Evolutionary conservation across 2,329 filamentous ascomycete genomes (phyloP).

Genomic region (Aspergillus sergii): DNA sequence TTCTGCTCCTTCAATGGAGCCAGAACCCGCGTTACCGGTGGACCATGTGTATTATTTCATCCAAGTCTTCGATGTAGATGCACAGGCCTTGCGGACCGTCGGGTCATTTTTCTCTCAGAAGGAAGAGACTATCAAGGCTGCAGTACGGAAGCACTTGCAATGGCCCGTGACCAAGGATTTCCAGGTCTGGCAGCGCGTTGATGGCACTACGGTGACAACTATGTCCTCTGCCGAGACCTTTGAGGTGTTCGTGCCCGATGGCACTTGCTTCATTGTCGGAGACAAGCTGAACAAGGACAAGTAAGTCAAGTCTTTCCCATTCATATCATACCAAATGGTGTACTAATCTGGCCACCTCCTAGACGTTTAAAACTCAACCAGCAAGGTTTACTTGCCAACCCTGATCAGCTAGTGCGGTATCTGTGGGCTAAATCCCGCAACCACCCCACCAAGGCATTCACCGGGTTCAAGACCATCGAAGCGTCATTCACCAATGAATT

Average conservation of each 20-base stretch:
- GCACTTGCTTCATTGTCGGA: slow-evolving; percentile 45
- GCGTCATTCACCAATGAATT: slow-evolving; percentile 58
- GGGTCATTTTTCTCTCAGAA: slow-evolving; percentile 47
- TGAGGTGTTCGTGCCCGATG: slow-evolving; percentile 38
- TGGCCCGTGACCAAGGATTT: slow-evolving; percentile 44
- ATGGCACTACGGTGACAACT: slow-evolving; percentile 37
- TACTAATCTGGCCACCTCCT: not conserved
- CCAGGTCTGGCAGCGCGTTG: slow-evolving; percentile 47
- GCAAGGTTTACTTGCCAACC: slow-evolving; percentile 40
- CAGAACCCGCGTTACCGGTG: slow-evolving; percentile 29
- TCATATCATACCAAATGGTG: not conserved
- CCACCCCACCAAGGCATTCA: slow-evolving; percentile 48
- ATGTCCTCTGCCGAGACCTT: slow-evolving; percentile 40
- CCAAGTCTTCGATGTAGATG: slow-evolving; percentile 56
- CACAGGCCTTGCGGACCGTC: slow-evolving; percentile 44
- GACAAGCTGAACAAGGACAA: slow-evolving; percentile 42
- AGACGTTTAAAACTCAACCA: slow-evolving; percentile 38
- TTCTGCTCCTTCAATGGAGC: slow-evolving; percentile 13
- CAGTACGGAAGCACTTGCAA: slow-evolving; percentile 42
- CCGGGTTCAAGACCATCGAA: slow-evolving; percentile 53
- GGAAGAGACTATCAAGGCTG: slow-evolving; percentile 43
- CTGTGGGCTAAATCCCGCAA: slow-evolving; percentile 48
- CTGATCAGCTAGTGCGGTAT: slow-evolving; percentile 45
- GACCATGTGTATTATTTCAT: slow-evolving; percentile 52
- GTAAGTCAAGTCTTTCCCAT: slow-evolving; percentile 27